These are phyloP conservation scores for Boeremia lycopersici DNA, from an alignment of 2,329 filamentous ascomycete genomes.

Conservation along the genomic window DNA sequence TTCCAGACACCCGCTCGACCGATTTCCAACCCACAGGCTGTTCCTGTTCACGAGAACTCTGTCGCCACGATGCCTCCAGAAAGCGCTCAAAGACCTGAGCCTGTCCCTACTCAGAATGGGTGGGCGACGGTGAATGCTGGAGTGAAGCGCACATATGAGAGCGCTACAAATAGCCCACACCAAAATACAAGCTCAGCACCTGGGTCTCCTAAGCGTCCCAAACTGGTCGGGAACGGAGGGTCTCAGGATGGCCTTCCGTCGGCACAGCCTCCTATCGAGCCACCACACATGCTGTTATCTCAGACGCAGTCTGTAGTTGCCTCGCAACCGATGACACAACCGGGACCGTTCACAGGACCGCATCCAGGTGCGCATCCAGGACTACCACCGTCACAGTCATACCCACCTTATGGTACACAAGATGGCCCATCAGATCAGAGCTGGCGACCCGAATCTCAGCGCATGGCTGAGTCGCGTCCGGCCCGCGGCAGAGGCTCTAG, in stretches of 20 bases:
- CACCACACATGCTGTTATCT: conserved; percentile 28
- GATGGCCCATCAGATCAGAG: conserved; percentile 38
- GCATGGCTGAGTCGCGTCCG: conserved; percentile 35
- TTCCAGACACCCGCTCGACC: conserved; percentile 24
- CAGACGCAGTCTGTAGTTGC: conserved; percentile 39
- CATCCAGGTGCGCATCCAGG: conserved; percentile 36
- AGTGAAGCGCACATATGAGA: conserved; percentile 47
- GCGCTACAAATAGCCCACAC: conserved; percentile 43
- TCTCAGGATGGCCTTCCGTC: not conserved
- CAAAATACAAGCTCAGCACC: conserved; percentile 26
- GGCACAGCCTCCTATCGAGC: conserved; percentile 20
- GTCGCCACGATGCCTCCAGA: conserved; percentile 22
- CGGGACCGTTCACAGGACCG: conserved; percentile 24
- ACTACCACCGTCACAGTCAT: conserved; percentile 24
- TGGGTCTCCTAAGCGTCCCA: conserved; percentile 54
- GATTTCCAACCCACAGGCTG: conserved; percentile 20
- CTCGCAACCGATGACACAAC: conserved; percentile 30
- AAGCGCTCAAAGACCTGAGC: conserved; percentile 25
- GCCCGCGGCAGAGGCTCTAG: conserved; percentile 45
- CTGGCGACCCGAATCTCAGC: conserved; percentile 42
- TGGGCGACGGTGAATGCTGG: conserved; percentile 54
- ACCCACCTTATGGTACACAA: conserved; percentile 37
- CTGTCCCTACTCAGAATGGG: conserved; percentile 33
- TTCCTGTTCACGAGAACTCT: conserved; percentile 21
- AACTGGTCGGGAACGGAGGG: conserved; percentile 40